Evolutionary conservation across 352 stramenopile genomes (phyloP).

Genomic region (Plasmopara halstedii): DNA sequence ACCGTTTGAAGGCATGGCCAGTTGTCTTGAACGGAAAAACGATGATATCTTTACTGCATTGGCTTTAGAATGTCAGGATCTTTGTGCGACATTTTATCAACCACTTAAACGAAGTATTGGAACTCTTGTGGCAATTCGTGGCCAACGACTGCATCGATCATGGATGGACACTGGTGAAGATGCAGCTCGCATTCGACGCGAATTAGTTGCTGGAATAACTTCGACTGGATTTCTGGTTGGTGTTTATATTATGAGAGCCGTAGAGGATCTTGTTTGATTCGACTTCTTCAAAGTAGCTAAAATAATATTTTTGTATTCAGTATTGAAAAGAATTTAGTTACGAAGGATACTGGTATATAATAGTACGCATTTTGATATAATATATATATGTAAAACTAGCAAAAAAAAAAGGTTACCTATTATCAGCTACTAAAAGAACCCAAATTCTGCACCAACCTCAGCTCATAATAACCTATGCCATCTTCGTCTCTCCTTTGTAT

Average conservation of each 20-base stretch:
- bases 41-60: conserved; percentile 48
- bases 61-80: conserved; percentile 25
- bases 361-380: neutral
- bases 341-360: too few species aligned
- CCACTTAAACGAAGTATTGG: conserved; percentile 26
- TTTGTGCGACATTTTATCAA: conserved; percentile 31
- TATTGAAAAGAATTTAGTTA: too few species aligned
- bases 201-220: conserved; percentile 32
- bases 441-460: conserved; percentile 11
- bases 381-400: neutral
- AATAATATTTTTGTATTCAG: neutral
- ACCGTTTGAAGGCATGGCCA: conserved; percentile 30
- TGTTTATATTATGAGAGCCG: conserved; percentile 23
- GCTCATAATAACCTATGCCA: conserved; percentile 17
- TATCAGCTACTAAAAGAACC: conserved; percentile 21
- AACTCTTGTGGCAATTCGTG: conserved; percentile 11
- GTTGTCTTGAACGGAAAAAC: conserved; percentile 30
- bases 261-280: neutral
- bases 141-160: conserved; percentile 28
- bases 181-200: conserved; percentile 20
- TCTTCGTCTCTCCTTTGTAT: conserved; percentile 1
- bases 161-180: conserved; percentile 41
- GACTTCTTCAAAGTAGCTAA: too few species aligned
- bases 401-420: conserved; percentile 22
- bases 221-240: conserved; percentile 29